Conservation (phyloP, 768 basidiomycete species). For the Suillus hirtellus region DNA sequence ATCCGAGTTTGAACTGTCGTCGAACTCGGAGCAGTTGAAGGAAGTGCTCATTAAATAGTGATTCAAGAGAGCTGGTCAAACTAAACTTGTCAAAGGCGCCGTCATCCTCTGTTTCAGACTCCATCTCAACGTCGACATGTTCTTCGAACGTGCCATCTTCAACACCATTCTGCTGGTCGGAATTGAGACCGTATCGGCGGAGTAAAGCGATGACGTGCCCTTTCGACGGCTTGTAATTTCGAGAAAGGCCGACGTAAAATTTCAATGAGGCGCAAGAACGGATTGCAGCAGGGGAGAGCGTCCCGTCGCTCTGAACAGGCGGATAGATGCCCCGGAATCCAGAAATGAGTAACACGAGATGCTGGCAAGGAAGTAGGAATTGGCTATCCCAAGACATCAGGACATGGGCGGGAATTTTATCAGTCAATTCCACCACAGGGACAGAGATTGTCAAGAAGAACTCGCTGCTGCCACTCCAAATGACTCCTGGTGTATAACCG, state of each 20-base stretch:
- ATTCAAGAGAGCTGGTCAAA: conserved; percentile 62
- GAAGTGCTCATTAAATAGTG: conserved; percentile 58
- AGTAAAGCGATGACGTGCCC: conserved; percentile 49
- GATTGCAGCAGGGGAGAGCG: conserved; percentile 37
- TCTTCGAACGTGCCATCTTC: conserved; percentile 12
- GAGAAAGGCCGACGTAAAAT: conserved; percentile 65
- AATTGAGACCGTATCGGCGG: conserved; percentile 50
- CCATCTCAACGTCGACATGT: background rate
- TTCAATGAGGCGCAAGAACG: conserved; percentile 37
- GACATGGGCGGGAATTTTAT: conserved; percentile 60
- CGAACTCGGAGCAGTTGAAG: conserved; percentile 54
- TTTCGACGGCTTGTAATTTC: conserved; percentile 57
- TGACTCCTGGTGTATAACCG: conserved; percentile 60
- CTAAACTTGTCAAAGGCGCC: conserved; percentile 60
- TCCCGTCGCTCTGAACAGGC: conserved; percentile 45
- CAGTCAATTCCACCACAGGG: conserved; percentile 52
- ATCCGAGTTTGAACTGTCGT: conserved; percentile 54
- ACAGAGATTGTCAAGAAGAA: conserved; percentile 57
- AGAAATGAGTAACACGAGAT: conserved; percentile 66
- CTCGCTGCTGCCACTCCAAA: conserved; percentile 50
- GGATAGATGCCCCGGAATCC: conserved; percentile 57
- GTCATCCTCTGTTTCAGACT: conserved; percentile 32
- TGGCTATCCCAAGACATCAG: conserved; percentile 75
- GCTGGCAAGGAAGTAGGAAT: conserved; percentile 54
- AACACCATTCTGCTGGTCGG: conserved; percentile 40